Conservation (phyloP, 768 basidiomycete species). For the Butyriboletus loyo region DNA sequence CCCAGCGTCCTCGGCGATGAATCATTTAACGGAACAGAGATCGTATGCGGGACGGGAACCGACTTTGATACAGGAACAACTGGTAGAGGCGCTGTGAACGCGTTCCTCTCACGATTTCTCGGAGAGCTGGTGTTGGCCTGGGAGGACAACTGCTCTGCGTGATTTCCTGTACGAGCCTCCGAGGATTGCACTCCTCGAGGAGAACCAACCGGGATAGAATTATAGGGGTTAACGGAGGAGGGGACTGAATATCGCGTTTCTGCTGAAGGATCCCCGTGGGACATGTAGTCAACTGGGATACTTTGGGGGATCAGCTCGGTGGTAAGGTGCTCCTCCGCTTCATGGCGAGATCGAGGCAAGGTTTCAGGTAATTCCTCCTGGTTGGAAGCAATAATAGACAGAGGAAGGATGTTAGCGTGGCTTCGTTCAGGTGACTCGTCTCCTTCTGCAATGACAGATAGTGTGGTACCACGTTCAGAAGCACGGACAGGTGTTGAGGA, state of each 20-base stretch:
- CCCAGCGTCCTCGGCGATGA: constrained; percentile 23
- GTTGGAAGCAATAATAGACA: background rate
- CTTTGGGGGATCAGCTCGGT: background rate
- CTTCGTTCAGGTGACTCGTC: constrained; percentile 54
- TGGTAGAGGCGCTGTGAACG: constrained; percentile 24
- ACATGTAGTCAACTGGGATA: background rate
- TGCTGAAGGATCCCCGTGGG: constrained; percentile 14
- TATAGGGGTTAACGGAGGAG: constrained; percentile 37
- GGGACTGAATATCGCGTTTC: constrained; percentile 14
- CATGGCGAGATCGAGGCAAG: background rate
- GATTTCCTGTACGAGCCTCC: constrained; percentile 4
- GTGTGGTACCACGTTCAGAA: constrained; percentile 37
- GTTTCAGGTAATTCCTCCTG: background rate
- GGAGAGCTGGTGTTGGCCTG: constrained; percentile 1
- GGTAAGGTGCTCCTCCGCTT: background rate
- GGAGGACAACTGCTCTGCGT: constrained; percentile 21
- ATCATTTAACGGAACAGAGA: constrained; percentile 37
- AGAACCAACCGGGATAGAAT: constrained; percentile 40
- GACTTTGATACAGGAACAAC: constrained; percentile 10
- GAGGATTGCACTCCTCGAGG: constrained; percentile 16
- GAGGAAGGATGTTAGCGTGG: constrained; percentile 1
- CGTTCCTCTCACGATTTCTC: constrained; percentile 12
- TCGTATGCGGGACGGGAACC: constrained; percentile 11
- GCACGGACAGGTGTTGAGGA: constrained; percentile 12
- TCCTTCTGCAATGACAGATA: constrained; percentile 72